Base-by-base conservation (phyloP, 805 yeast genomes). In the Candida gorgasii region DNA sequence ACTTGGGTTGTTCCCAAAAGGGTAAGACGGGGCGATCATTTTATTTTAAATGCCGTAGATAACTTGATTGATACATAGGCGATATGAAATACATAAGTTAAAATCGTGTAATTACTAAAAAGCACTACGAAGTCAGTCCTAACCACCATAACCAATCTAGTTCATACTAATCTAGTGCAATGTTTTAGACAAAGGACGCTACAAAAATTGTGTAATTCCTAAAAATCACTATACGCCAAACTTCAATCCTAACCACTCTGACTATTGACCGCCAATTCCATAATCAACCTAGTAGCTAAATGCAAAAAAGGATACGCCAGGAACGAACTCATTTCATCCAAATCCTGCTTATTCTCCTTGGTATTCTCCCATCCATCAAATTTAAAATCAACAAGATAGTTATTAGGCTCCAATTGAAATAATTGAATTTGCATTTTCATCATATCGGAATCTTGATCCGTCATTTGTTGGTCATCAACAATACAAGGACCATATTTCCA, bases 341-440 rank as follows among this genome's bases (percentile, higher is more conserved):
- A 61, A 46, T 63, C 73, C 46, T 64, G 69, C 39, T 59, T 69
- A 40, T 43, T 27, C 40, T 48, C 35, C 31, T 49, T 45, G 23
- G 45, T 42, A 32, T 48, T 54, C 58, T 90, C 97, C 96, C 97
- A 92, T 1, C 98, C 98, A 61, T 92, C 98, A 60, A 92, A 93
- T 65, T 93, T 93, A 73, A 93, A 93, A 63, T 93, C 99, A 8
- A 93, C 98, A 39, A 93, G 72, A 58, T 93, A 93, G 60, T 92
- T 92, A 63, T 93, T 92, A 34, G 96, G 96, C 60, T 93, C 99
- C 49, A 93, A 73, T 61, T 92, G 97, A 66, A 92, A 93, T 45
- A 93, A 74, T 62, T 93, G 99, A 45, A 93, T 93, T 55, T 90
- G 93, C 97, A 93, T 92, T 68, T 86, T 92, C 92, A 92, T 86